Base-by-base conservation (phyloP, 1,284 basidiomycete species). In the Sanguinoderma infundibulare region DNA sequence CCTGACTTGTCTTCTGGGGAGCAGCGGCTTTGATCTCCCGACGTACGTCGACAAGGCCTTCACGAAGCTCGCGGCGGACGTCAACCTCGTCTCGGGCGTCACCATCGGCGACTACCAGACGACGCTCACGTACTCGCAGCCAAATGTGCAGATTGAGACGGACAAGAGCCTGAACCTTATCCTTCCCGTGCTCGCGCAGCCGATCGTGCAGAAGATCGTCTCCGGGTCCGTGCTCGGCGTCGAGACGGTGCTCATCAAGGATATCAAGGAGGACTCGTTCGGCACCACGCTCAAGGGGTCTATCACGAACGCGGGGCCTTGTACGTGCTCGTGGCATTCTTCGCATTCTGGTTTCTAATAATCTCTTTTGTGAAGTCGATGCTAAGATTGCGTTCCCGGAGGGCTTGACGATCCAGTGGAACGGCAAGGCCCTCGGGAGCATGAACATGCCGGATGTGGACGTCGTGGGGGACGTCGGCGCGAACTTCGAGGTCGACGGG, bases 141-240 rank as follows among this genome's bases (percentile, higher is more conserved):
- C 68, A 34, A 71, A 75, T 53, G 81, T 93, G 26, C 81, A 85
- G 2, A 87, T 87, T 26, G 71, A 74, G 35, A 91, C 89, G 1
- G 91, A 90, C 70, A 72, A 81, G 14, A 86, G 79, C 56, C 76
- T 92, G 58, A 79, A 90, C 69, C 72, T 87, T 53, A 83, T 94
- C 52, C 78, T 94, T 8, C 91, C 91, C 8, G 74, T 90, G 49
- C 81, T 94, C 54, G 91, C 92, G 1, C 80, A 84, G 60, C 91
- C 92, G 3, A 92, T 94, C 61, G 91, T 93, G n/a, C 89, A 94
- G 73, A 87, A 85, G 67, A 84, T 94, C 63, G 88, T 94, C 42
- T 79, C 82, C 28, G 83, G 80, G 26, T 80, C 89, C 9, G 74
- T 79, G 20, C 75, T 94, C 55, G 81, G 86, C 7, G 76, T 91